A percentile compares a stretch with the other conserved stretches of the same genome.
phyloP scores from a whole-genome alignment of 306 rosid species.

The Lablab purpureus region DNA sequence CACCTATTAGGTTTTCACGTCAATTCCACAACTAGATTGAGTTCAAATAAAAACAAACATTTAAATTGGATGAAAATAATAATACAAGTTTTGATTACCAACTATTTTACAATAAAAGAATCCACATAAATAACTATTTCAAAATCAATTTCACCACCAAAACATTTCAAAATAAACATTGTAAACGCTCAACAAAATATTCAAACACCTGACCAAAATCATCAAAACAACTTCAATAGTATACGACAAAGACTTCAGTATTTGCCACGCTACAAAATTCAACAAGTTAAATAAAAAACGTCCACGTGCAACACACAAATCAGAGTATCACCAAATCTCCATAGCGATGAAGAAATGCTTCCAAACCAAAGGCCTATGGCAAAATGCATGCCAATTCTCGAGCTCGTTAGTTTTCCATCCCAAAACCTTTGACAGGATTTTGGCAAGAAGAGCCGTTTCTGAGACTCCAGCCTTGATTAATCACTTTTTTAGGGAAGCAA shows the following conservation, averaged over 20 bases:
- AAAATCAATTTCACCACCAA: background rate
- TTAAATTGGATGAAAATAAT: too few relatives aligned
- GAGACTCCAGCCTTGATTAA: conserved; percentile 96
- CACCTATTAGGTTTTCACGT: background rate
- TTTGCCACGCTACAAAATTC: too few relatives aligned
- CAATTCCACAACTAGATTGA: background rate
- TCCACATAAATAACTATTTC: background rate
- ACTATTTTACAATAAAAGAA: background rate
- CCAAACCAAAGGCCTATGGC: conserved; percentile 97
- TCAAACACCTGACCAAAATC: too few relatives aligned
- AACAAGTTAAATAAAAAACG: background rate
- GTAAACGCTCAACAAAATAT: background rate
- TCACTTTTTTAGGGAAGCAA: conserved; percentile 48
- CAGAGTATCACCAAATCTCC: conserved; percentile 29
- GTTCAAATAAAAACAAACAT: background rate
- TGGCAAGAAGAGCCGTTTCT: conserved; percentile 60
- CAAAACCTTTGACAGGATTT: conserved; percentile 54
- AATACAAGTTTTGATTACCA: background rate
- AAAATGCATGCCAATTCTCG: conserved; percentile 80
- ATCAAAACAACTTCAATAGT: too few relatives aligned
- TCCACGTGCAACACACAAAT: background rate
- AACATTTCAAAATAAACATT: background rate
- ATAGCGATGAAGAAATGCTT: conserved; percentile 48
- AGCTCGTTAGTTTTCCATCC: conserved; percentile 70
- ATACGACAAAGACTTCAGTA: too few relatives aligned